Evolutionary conservation across 2,329 filamentous ascomycete species (phyloP), one percentile per base, ranked within the genome.

Genomic region (Nannizziopsis arthrosporioides): DNA sequence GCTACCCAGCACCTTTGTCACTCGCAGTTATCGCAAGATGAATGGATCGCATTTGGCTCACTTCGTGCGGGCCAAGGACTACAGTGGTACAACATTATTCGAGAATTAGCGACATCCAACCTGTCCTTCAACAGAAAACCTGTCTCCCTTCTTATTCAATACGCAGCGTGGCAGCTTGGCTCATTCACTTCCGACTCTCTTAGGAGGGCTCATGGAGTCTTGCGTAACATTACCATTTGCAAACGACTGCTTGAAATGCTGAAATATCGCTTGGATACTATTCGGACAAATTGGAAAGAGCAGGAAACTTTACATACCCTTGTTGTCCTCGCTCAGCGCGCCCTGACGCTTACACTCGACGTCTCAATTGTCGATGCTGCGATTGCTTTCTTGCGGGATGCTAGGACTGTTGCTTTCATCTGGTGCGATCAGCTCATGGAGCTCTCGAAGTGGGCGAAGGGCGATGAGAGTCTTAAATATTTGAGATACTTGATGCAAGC

Each of bases 81-180:
- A 7, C 74, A 77, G 44, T 82, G 77, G 73, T 55, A 65, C 7
- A 81, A 80, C 46, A 71, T 82, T 2, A 56, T 78, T 0, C 56
- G 66, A 0, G 72, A 80, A 54, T 58, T 82, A 2, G 59, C 62
- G 0, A 61, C 65, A 1, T 70, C 73, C 0, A 63, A 63, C 1
- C 45, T 82, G 0, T 71, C 77, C 39, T 72, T 78, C 32, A 73
- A 70, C 9, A 72, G 73, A 37, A 50, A 62, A 0, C 73, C 77
- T 37, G 73, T 74, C 0, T 61, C 61, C 5, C 53, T 71, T 1
- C 56, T 80, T 0, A 44, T 80, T 0, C 55, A 69, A 1, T 78
- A 82, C 51, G 63, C 68, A 17, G 2, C 65, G 63, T 50, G 51
- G 60, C 1, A 5, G n/a, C 0, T 19, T 47, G 3, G 54, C 75